Conservation (phyloP, 2,329 filamentous ascomycete species). For the Zasmidium angulare region DNA sequence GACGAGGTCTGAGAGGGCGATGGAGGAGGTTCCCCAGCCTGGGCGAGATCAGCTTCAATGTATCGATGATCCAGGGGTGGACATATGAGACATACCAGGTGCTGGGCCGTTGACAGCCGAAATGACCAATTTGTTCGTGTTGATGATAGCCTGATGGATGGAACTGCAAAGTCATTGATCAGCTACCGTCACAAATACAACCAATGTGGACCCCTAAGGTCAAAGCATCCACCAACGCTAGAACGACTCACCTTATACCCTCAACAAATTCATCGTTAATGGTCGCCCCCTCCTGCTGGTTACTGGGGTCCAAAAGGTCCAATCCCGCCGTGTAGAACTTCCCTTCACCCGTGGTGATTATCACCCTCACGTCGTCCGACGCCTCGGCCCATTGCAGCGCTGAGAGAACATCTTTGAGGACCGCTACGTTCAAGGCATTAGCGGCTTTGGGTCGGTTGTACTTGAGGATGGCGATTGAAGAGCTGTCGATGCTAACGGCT, state of each 20-base stretch:
- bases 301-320: conserved; percentile 21
- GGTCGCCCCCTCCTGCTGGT: conserved; percentile 16
- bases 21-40: conserved; percentile 18
- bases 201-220: too few species aligned
- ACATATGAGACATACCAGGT: conserved; percentile 10
- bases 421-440: conserved; percentile 21
- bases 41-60: background rate
- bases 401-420: conserved; percentile 19
- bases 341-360: conserved; percentile 23
- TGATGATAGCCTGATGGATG: conserved; percentile 23
- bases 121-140: conserved; percentile 21
- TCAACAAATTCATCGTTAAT: conserved; percentile 21
- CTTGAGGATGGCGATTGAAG: conserved; percentile 22
- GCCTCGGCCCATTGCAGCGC: conserved; percentile 21
- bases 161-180: background rate
- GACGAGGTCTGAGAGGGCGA: conserved; percentile 25
- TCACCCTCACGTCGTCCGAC: conserved; percentile 18
- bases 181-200: background rate
- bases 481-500: conserved; percentile 18
- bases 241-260: conserved; percentile 8
- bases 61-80: background rate
- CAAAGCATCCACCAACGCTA: background rate
- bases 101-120: conserved; percentile 26
- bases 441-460: conserved; percentile 25
- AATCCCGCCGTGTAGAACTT: conserved; percentile 26